A percentile compares a stretch with the other conserved stretches of the same genome.
Evolutionary conservation across 2,329 filamentous ascomycete species (phyloP).

Genomic region (Alternaria atra): DNA sequence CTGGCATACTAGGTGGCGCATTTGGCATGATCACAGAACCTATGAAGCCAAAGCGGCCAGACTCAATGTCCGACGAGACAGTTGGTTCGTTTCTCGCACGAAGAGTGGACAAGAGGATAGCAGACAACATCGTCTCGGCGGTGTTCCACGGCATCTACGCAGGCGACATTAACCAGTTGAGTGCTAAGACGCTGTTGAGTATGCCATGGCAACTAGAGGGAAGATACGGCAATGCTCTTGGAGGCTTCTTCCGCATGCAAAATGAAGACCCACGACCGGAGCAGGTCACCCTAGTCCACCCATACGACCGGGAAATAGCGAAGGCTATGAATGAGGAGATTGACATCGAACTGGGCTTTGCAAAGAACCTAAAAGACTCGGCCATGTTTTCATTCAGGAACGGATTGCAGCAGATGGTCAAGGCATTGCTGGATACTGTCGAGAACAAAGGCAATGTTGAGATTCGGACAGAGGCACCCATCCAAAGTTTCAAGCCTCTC

Average conservation of each 20-base stretch:
- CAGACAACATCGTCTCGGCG: conserved; percentile 79
- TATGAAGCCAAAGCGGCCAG: conserved; percentile 43
- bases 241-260: conserved; percentile 33
- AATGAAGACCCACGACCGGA: conserved; percentile 14
- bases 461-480: conserved; percentile 49
- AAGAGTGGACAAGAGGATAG: conserved; percentile 63
- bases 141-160: conserved; percentile 89
- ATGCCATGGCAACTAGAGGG: conserved; percentile 60
- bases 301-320: conserved; percentile 29
- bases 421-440: conserved; percentile 49
- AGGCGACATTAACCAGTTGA: conserved; percentile 84
- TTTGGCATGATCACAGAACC: conserved; percentile 52
- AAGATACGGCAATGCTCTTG: conserved; percentile 44
- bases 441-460: conserved; percentile 51
- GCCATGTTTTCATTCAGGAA: conserved; percentile 57
- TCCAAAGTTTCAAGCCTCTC: conserved; percentile 29
- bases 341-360: conserved; percentile 45
- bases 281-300: conserved; percentile 25
- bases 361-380: conserved; percentile 40
- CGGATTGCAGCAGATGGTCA: conserved; percentile 53
- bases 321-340: conserved; percentile 48
- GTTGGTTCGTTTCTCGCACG: conserved; percentile 72
- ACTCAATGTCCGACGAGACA: conserved; percentile 69
- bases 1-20: conserved; percentile 63
- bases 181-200: conserved; percentile 71